Evolutionary conservation across 2,329 filamentous ascomycete genomes (phyloP).

Genomic region (Hymenoscyphus repandus): DNA sequence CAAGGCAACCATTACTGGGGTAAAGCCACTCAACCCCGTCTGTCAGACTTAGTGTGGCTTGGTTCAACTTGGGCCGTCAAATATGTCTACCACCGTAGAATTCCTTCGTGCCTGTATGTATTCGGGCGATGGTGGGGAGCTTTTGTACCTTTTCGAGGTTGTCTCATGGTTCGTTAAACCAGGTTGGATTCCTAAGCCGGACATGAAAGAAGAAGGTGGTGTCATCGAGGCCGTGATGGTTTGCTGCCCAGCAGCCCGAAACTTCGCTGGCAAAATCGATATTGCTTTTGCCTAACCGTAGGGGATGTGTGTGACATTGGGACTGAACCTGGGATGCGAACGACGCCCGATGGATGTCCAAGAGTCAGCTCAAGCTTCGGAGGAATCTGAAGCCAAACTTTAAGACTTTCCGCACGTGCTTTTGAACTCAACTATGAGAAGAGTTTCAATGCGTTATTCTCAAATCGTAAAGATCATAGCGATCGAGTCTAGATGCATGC

Average conservation of each 20-base stretch:
- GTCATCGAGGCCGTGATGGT: neutral
- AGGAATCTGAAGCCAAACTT: neutral
- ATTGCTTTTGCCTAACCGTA: neutral
- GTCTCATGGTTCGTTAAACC: neutral
- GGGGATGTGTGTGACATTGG: neutral
- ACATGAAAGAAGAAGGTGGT: neutral
- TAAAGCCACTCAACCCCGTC: too few relatives aligned
- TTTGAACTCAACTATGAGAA: neutral
- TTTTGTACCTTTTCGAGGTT: too few relatives aligned
- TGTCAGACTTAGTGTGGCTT: too few relatives aligned
- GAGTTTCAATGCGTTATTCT: neutral
- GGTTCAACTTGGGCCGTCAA: too few relatives aligned
- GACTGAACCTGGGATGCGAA: too few relatives aligned
- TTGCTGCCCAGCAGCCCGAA: neutral
- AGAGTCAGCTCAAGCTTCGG: neutral
- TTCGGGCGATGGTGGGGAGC: too few relatives aligned
- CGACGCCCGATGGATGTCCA: too few relatives aligned
- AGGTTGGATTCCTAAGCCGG: neutral
- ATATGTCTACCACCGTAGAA: too few relatives aligned
- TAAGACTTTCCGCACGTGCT: neutral
- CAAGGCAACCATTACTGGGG: too few relatives aligned
- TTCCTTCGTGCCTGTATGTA: too few relatives aligned
- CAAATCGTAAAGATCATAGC: neutral
- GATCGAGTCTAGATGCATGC: too few relatives aligned
- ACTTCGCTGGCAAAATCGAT: conserved; percentile 1